These are phyloP conservation scores for Lepidopterella palustris DNA, from an alignment of 495 filamentous ascomycete species.

Conservation along the genomic window DNA sequence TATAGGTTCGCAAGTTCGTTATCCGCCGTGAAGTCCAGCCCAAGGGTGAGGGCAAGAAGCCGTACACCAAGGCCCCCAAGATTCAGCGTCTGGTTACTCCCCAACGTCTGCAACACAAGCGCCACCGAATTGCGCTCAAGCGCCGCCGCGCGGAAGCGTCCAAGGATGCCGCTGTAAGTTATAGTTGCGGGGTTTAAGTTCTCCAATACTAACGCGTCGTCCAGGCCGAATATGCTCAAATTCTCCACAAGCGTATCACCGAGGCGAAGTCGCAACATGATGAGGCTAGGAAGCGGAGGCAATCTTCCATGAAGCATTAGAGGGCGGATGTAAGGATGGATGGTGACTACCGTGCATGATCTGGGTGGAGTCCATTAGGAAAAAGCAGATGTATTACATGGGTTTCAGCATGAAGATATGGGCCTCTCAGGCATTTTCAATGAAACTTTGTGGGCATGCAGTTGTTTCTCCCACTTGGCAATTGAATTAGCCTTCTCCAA, in stretches of 20 bases:
- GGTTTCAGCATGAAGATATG: background rate
- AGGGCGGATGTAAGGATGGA: constrained; percentile 8
- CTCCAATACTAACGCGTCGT: constrained; percentile 35
- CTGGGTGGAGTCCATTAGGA: background rate
- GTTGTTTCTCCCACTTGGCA: background rate
- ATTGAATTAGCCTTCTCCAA: background rate
- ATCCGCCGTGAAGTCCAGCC: constrained; percentile 95
- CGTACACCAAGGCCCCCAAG: constrained; percentile 98
- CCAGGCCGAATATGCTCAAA: constrained; percentile 85
- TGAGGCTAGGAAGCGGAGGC: constrained; percentile 89
- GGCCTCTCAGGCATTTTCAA: background rate
- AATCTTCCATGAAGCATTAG: constrained; percentile 93
- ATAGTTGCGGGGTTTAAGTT: background rate
- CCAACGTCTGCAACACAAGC: constrained; percentile 99
- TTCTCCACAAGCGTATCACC: constrained; percentile 89
- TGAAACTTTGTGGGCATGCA: background rate
- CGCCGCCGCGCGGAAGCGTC: constrained; percentile 86
- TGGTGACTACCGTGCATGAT: background rate
- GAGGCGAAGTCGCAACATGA: constrained; percentile 89
- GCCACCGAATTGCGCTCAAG: constrained; percentile 94
- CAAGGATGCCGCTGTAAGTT: constrained; percentile 96
- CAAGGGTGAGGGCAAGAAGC: constrained; percentile 86
- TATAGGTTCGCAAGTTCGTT: constrained; percentile 93
- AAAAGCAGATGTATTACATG: background rate
- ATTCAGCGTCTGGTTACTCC: constrained; percentile 99